Evolutionary conservation across 371 early-diverging fungal species (phyloP), one percentile per base, ranked within the genome.

Genomic region (Lichtheimia ramosa): DNA sequence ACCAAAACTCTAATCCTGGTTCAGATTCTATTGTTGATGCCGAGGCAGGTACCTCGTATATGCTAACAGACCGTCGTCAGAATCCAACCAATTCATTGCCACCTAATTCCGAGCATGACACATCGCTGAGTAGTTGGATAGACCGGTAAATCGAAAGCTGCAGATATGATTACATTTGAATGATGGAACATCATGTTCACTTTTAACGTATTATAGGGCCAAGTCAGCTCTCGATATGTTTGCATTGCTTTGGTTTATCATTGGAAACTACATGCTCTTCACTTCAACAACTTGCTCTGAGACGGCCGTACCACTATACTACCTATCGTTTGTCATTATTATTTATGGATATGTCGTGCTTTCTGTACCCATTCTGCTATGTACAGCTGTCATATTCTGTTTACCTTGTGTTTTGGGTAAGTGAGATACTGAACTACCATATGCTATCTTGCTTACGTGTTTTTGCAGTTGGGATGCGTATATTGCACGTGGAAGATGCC

Each of bases 211-310:
- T 43, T n/a, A 59, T 54, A 69, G 71, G 51, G 71, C 71, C n/a
- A 75, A 80, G 62, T 82, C 84, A 16, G 63, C 85, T 51, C 63
- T 90, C 53, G 85, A 86, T 64, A 56, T 89, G 15, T 75, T 84
- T 73, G 86, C 83, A 8, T 80, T 86, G 3, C 73, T 87, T 43
- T 77, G 89, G 71, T 91, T 90, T 70, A 76, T 92, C 41, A 67
- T 87, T 60, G 89, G 89, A 62, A 91, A 90, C 62, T 85, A 87
- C 60, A 79, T 88, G 64, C 58, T 88, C 14, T 89, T 89, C 59
- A 74, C 84, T 3, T 77, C 80, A 13, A 64, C 71, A 4, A 70
- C 64, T 3, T 89, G 86, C 62, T 75, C 77, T 20, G 51, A 66
- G 5, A 74, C 73, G 8, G 86, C 88, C 20, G 82, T 83, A 0